Evolutionary conservation across 2,329 filamentous ascomycete species (phyloP).

Genomic region (Trichophaea hybrida): DNA sequence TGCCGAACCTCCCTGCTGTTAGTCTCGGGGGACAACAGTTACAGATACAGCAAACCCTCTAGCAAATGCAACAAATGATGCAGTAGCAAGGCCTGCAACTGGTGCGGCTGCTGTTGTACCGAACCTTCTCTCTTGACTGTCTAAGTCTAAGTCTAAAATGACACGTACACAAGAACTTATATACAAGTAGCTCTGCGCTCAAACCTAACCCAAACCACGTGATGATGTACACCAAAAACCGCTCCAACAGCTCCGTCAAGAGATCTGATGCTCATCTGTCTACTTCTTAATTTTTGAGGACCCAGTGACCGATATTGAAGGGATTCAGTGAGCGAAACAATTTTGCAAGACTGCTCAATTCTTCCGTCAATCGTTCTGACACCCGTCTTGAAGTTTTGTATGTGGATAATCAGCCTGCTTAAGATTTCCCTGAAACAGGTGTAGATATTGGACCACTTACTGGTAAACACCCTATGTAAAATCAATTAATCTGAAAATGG

Average conservation of each 20-base stretch:
- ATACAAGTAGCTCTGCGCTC: too few relatives aligned
- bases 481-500: conserved; percentile 9
- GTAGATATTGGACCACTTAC: conserved; percentile 10
- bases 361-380: conserved; percentile 10
- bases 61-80: not conserved
- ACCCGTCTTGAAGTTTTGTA: conserved; percentile 13
- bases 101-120: too few relatives aligned
- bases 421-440: conserved; percentile 8
- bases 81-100: not conserved
- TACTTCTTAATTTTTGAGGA: conserved; percentile 4
- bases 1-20: conserved; percentile 6
- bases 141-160: too few relatives aligned
- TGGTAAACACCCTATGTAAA: conserved; percentile 8
- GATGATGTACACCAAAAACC: too few relatives aligned
- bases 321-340: conserved; percentile 6
- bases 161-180: too few relatives aligned
- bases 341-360: conserved; percentile 14
- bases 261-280: conserved; percentile 2
- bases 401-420: conserved; percentile 12
- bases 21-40: conserved; percentile 1
- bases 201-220: too few relatives aligned
- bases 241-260: too few relatives aligned
- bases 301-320: conserved; percentile 10
- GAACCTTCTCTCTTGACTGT: too few relatives aligned
- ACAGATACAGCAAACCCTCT: conserved; percentile 3